A percentile compares a stretch with the other conserved stretches of the same genome.
These are phyloP conservation scores for Sporothrix inflata DNA, from an alignment of 2,329 filamentous ascomycete genomes.

Conservation along the genomic window DNA sequence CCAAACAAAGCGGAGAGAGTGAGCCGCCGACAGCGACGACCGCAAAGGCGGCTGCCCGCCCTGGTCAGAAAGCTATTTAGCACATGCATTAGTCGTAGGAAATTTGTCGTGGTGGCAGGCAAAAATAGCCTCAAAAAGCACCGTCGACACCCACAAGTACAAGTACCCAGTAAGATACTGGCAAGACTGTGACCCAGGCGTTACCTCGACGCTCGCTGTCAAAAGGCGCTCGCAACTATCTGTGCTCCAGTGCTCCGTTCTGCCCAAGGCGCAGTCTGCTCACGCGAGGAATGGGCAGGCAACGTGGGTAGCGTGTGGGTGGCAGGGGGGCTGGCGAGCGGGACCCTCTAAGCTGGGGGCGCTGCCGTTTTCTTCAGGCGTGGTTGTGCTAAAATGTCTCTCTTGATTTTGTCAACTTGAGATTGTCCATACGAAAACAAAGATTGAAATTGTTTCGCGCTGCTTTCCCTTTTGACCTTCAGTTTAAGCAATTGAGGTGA, in stretches of 20 bases:
- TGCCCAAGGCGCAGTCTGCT: not conserved
- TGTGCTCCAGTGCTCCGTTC: not conserved
- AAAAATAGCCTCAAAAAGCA: not conserved
- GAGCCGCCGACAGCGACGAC: not conserved
- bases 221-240: no score
- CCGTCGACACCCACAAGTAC: not conserved
- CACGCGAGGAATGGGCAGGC: conserved; percentile 12
- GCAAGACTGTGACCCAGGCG: not conserved
- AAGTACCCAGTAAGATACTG: no score
- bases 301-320: conserved; percentile 21
- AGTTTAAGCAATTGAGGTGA: not conserved
- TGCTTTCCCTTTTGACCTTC: not conserved
- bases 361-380: not conserved
- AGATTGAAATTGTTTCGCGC: not conserved
- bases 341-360: not conserved
- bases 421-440: not conserved
- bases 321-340: conserved; percentile 2
- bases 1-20: not conserved
- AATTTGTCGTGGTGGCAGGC: not conserved
- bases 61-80: not conserved
- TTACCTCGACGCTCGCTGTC: conserved; percentile 1
- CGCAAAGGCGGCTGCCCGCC: not conserved
- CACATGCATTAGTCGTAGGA: not conserved
- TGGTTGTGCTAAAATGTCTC: not conserved
- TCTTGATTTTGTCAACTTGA: not conserved